phyloP scores from a whole-genome alignment of 345 rosid genomes.

The Mangifera indica region DNA sequence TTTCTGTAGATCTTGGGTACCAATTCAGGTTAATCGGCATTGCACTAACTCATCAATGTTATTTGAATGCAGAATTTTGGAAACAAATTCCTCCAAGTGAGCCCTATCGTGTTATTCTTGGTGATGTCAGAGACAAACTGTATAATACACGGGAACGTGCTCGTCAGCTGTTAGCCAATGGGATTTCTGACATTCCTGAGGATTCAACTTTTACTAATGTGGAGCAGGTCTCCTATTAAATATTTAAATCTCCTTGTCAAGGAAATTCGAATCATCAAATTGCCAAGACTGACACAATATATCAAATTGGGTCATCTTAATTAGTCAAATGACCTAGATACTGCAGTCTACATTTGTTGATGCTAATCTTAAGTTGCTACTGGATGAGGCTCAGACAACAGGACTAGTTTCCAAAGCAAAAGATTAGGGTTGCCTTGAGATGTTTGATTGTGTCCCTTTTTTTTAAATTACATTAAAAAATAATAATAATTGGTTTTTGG shows the following conservation, averaged over 20 bases:
- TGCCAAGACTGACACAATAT: background rate
- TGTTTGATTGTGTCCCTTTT: background rate
- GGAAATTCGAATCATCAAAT: conserved; percentile 9
- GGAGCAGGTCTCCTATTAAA: conserved; percentile 57
- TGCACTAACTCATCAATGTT: background rate
- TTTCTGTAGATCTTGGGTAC: background rate
- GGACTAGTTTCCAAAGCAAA: background rate
- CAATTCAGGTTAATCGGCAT: background rate
- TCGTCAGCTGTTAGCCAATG: conserved; percentile 72
- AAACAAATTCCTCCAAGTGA: conserved; percentile 83
- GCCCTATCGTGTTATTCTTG: conserved; percentile 92
- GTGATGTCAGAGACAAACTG: conserved; percentile 89
- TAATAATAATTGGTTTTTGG: conserved; percentile 14
- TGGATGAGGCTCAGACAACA: background rate
- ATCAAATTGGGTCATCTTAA: background rate
- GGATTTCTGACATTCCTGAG: conserved; percentile 83
- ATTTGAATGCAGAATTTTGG: conserved; percentile 78
- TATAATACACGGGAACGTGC: conserved; percentile 92
- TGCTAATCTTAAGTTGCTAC: background rate
- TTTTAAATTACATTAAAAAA: no score
- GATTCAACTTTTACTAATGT: conserved; percentile 65
- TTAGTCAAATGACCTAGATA: background rate
- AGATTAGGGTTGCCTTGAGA: background rate
- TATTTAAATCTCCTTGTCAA: background rate
- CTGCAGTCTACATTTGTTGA: no score